These are phyloP conservation scores for Chlorella variabilis DNA, from an alignment of 163 green algal species.

Conservation along the genomic window DNA sequence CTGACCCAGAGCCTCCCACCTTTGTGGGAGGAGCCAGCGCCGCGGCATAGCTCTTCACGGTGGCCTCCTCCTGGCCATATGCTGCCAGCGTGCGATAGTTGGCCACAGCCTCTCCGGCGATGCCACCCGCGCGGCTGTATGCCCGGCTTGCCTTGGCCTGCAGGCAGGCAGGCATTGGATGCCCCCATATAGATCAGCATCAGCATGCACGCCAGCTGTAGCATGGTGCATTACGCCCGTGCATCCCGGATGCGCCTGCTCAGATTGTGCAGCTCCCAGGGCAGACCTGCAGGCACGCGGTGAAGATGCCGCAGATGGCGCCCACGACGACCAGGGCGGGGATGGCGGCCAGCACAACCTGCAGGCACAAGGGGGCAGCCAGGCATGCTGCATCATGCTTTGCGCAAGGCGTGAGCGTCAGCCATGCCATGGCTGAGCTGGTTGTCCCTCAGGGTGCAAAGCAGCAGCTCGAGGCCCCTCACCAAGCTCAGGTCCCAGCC, in stretches of 20 bases:
- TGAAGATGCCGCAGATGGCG: conserved; percentile 47
- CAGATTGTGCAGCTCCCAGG: too few species aligned
- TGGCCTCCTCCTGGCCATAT: conserved; percentile 63
- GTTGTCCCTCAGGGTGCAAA: too few species aligned
- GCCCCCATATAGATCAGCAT: too few species aligned
- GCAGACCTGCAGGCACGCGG: background rate
- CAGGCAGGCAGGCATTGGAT: conserved; percentile 6
- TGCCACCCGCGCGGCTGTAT: conserved; percentile 40
- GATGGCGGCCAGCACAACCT: conserved; percentile 63
- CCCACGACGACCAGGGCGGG: conserved; percentile 70
- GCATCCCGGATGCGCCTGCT: too few species aligned
- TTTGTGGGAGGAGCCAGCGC: conserved; percentile 14
- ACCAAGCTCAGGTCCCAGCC: conserved; percentile 84
- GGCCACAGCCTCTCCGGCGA: conserved; percentile 53
- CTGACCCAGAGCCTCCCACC: background rate
- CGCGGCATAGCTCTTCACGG: conserved; percentile 36
- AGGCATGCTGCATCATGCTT: too few species aligned
- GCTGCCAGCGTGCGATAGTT: conserved; percentile 76
- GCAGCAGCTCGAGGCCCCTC: conserved; percentile 18
- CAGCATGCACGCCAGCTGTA: too few species aligned
- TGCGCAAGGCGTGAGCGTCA: too few species aligned
- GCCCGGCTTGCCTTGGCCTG: conserved; percentile 34
- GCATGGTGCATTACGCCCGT: too few species aligned
- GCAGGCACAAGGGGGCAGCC: background rate
- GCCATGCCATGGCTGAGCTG: too few species aligned